Base-by-base conservation (phyloP, 1,139 yeast species). In the Debaryomyces fabryi region DNA sequence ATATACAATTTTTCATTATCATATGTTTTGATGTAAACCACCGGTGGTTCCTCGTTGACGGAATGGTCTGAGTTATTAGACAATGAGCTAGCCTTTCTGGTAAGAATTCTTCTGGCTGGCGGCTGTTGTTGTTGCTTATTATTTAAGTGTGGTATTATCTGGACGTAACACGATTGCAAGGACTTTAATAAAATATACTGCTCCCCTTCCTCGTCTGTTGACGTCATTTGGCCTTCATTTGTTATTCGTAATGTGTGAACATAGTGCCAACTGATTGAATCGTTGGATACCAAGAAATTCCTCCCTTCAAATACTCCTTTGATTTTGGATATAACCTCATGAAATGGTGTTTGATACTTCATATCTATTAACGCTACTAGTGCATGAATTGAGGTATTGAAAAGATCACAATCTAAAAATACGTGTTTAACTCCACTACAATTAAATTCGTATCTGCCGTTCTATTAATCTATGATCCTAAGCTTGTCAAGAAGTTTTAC, bases 1-100 rank as follows among this genome's bases (percentile, higher is more conserved):
- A 85, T 64, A 58, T 72, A 82, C 10, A 82, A 63, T 47, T 71
- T 73, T 37, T 74, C 79, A 51, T 76, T 76, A 53, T 75, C 76
- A 55, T 66, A 72, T 1, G 82, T 74, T 42, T 72, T 72, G 29
- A 83, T 69, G 55, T 71, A 76, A 8, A 82, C 60, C 21, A 72
- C 75, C 1, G 83, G 82, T 5, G 76, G 74, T 25, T 65, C 68
- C 25, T 66, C 72, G 38, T 36, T 27, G 27, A 23, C 34, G 16
- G 29, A 18, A 13, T n/a, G 18, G 8, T 37, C 42, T 12, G 36
- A 16, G 25, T 41, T 42, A 6, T 42, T 23, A 6, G 49, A 41
- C 4, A 30, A 21, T 15, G 46, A 27, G 35, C 50, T 49, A 1
- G 50, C 15, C 24, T 53, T 52, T 23, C 50, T 46, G 5, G 46